Conservation (phyloP, 2,329 filamentous ascomycete genomes). For the Tolypocladium ophioglossoides region DNA sequence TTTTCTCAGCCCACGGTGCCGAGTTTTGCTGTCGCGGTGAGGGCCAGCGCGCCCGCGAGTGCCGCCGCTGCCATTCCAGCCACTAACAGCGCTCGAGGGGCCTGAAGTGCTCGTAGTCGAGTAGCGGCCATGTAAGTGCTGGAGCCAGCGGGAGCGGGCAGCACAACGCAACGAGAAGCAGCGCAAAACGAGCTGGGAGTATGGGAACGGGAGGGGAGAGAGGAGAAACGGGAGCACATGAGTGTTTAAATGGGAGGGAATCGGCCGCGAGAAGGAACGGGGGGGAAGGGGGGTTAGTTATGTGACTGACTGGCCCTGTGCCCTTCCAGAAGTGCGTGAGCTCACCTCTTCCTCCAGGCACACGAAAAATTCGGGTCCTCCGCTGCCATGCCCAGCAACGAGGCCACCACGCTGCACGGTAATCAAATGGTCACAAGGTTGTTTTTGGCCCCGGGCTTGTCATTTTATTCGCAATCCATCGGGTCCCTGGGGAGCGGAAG, state of each 20-base stretch:
- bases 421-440: neutral
- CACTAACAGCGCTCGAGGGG: neutral
- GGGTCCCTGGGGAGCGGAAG: neutral
- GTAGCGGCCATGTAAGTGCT: constrained; percentile 1
- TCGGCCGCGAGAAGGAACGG: constrained; percentile 16
- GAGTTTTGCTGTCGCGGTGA: neutral
- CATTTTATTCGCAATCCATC: neutral
- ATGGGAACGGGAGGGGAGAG: constrained; percentile 4
- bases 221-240: constrained; percentile 3
- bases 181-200: neutral
- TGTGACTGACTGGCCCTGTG: constrained; percentile 12
- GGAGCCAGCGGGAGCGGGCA: neutral
- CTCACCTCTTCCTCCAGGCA: neutral
- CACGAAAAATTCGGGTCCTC: neutral
- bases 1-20: neutral
- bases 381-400: neutral
- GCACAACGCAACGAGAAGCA: neutral
- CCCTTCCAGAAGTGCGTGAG: neutral
- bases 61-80: neutral
- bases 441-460: neutral
- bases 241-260: constrained; percentile 13
- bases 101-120: neutral
- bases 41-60: neutral
- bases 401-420: neutral
- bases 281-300: constrained; percentile 26